A percentile compares a stretch with the other conserved stretches of the same genome.
Conservation (phyloP, 495 filamentous ascomycete species). For the Penicillium desertorum region DNA sequence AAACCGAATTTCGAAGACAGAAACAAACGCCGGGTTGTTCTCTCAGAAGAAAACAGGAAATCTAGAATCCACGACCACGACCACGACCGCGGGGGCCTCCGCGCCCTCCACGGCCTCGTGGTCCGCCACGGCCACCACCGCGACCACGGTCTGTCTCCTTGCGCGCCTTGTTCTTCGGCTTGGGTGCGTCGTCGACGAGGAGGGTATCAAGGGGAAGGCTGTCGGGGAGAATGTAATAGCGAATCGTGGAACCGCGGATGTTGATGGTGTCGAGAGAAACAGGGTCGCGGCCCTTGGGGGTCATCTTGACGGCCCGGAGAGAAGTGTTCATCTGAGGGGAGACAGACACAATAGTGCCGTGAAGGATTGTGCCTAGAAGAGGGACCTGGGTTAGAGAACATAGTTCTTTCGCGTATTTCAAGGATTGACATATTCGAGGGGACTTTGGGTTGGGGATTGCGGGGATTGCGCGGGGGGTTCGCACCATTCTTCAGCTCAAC, state of each 20-base stretch:
- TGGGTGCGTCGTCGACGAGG: conserved; percentile 91
- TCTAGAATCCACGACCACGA: conserved; percentile 53
- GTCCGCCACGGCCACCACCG: conserved; percentile 58
- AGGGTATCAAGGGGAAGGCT: conserved; percentile 91
- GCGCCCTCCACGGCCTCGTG: conserved; percentile 54
- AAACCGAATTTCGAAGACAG: conserved; percentile 27
- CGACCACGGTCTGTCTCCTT: conserved; percentile 81
- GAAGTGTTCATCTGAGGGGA: conserved; percentile 97
- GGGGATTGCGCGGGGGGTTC: conserved; percentile 10
- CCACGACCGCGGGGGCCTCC: conserved; percentile 69
- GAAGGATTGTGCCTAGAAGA: conserved; percentile 77
- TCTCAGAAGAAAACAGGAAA: conserved; percentile 20
- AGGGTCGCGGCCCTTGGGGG: conserved; percentile 77
- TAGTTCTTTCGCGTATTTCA: conserved; percentile 13
- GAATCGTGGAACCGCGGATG: conserved; percentile 87
- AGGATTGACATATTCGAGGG: not conserved
- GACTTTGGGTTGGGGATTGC: not conserved
- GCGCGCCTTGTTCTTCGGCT: conserved; percentile 98
- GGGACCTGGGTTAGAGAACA: not conserved
- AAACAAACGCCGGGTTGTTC: conserved; percentile 30
- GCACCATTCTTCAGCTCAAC: conserved; percentile 97
- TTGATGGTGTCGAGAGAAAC: conserved; percentile 93
- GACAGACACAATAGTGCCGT: conserved; percentile 93
- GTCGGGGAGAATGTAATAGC: conserved; percentile 93
- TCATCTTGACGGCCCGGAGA: conserved; percentile 94